Conservation (phyloP, 1,139 yeast genomes). For the Saccharomyces hybrid region DNA sequence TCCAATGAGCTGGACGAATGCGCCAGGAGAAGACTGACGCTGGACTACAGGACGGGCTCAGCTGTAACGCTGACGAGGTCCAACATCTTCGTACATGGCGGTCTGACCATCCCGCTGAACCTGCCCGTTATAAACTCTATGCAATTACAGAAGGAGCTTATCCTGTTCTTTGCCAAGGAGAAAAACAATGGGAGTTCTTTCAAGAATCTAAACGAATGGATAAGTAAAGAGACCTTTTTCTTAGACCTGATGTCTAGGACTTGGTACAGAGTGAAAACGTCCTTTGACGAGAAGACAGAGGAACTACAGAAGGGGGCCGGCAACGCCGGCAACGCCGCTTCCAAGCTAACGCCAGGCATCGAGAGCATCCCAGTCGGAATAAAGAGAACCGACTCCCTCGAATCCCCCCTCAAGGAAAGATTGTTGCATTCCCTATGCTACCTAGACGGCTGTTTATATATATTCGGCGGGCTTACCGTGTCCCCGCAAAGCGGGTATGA, state of each 20-base stretch:
- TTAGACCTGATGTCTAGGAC: conserved; percentile 49
- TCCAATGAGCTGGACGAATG: conserved; percentile 18
- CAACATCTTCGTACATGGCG: conserved; percentile 59
- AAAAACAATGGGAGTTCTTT: conserved; percentile 19
- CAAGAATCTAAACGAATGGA: conserved; percentile 35
- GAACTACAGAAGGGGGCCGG: background rate
- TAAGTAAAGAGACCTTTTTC: conserved; percentile 52
- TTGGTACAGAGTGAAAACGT: conserved; percentile 44
- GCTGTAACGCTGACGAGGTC: conserved; percentile 53
- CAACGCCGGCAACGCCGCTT: background rate
- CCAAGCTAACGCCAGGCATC: background rate
- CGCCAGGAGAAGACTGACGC: conserved; percentile 21
- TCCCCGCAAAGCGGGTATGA: conserved; percentile 31
- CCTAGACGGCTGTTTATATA: conserved; percentile 43
- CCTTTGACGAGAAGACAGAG: conserved; percentile 4
- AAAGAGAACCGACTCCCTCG: background rate
- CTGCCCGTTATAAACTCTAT: conserved; percentile 36
- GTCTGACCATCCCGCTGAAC: conserved; percentile 53
- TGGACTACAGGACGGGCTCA: conserved; percentile 62
- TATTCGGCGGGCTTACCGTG: conserved; percentile 54
- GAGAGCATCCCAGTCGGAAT: background rate
- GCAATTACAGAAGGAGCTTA: conserved; percentile 26
- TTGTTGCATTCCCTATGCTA: conserved; percentile 53
- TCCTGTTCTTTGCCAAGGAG: conserved; percentile 23
- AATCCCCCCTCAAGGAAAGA: conserved; percentile 42